Conservation (phyloP, 2,329 filamentous ascomycete species). For the Plectosphaerella plurivora region DNA sequence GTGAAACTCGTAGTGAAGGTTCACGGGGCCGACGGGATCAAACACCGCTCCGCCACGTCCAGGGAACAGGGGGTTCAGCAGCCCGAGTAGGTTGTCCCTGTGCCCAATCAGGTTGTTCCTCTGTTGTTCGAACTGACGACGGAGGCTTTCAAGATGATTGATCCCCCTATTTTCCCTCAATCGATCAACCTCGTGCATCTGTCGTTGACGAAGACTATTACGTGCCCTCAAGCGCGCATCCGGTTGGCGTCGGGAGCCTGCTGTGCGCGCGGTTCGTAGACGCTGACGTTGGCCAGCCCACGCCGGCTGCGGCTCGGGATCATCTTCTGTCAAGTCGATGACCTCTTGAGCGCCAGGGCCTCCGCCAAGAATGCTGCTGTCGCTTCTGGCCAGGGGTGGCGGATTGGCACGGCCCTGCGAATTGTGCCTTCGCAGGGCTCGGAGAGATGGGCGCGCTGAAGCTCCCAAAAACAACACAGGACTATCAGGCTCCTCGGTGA, state of each 20-base stretch:
- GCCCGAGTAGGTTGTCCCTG: background rate
- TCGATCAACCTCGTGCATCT: no score
- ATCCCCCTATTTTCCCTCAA: no score
- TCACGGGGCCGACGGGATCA: constrained; percentile 10
- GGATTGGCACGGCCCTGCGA: constrained; percentile 31
- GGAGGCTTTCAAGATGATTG: background rate
- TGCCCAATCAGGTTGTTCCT: background rate
- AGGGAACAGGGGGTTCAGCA: background rate
- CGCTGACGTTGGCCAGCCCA: no score
- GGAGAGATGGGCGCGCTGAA: constrained; percentile 2
- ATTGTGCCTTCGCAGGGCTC: constrained; percentile 36
- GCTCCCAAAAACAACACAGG: constrained; percentile 16
- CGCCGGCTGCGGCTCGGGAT: constrained; percentile 19
- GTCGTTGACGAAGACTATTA: no score
- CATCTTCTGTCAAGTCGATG: constrained; percentile 50
- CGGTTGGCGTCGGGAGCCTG: no score
- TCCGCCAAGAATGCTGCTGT: constrained; percentile 34
- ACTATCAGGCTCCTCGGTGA: constrained; percentile 47
- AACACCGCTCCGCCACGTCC: constrained; percentile 1
- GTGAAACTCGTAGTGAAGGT: constrained; percentile 13
- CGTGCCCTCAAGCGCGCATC: no score
- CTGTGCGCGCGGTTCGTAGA: no score
- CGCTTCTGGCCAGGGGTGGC: constrained; percentile 38
- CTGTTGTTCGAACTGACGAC: background rate
- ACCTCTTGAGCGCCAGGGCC: constrained; percentile 21